phyloP scores from a whole-genome alignment of 2,329 filamentous ascomycete species.

The Acrocalymma vagum region DNA sequence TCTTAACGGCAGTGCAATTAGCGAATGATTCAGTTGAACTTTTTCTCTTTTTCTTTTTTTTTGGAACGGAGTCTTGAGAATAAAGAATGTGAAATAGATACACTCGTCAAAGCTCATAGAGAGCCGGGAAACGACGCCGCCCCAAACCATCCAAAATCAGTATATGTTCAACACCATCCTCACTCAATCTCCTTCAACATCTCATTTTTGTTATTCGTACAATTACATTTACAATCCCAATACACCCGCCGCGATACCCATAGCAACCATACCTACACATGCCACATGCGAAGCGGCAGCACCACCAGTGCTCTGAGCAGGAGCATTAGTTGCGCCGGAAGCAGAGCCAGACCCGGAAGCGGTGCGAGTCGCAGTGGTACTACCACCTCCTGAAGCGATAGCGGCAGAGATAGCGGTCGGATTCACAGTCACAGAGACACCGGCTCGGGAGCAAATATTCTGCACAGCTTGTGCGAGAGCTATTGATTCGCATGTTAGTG shows the following conservation, averaged over 20 bases:
- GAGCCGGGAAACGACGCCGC: too few species aligned
- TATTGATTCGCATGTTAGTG: constrained; percentile 10
- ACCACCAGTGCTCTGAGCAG: constrained; percentile 25
- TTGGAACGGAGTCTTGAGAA: too few species aligned
- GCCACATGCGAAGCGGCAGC: constrained; percentile 27
- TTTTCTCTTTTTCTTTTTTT: too few species aligned
- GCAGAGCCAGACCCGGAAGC: constrained; percentile 12
- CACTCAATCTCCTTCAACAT: background rate
- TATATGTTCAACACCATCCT: too few species aligned
- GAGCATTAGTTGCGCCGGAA: constrained; percentile 1
- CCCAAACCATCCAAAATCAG: too few species aligned
- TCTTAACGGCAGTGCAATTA: too few species aligned
- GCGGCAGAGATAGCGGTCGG: constrained; percentile 22
- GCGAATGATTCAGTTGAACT: too few species aligned
- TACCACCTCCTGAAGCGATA: constrained; percentile 9
- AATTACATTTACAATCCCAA: constrained; percentile 27
- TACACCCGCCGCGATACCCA: constrained; percentile 29
- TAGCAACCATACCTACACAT: constrained; percentile 30
- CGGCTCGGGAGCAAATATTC: constrained; percentile 37
- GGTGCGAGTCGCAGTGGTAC: constrained; percentile 7
- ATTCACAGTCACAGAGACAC: constrained; percentile 31
- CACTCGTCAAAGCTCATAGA: too few species aligned
- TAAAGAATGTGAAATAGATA: too few species aligned
- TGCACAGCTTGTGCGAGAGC: constrained; percentile 31
- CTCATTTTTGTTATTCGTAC: background rate